Percentiles rank a stretch among this genome's conserved stretches.
Conservation (phyloP, 371 early-diverging fungal species). For the Mucor piriformis region DNA sequence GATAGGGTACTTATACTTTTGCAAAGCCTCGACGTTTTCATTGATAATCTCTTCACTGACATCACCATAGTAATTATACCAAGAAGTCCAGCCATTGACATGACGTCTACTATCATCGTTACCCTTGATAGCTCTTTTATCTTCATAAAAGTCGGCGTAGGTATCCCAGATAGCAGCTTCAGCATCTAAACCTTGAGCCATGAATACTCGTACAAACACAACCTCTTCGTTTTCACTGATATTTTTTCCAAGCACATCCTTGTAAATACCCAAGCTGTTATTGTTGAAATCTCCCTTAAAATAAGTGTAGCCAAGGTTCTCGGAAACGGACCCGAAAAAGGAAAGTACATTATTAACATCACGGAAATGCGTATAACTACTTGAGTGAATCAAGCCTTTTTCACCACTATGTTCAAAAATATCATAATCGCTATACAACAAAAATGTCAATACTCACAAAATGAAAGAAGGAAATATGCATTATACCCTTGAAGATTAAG, state of each 20-base stretch:
- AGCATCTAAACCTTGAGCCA: slow-evolving; percentile 36
- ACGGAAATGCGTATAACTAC: slow-evolving; percentile 57
- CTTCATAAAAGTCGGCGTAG: slow-evolving; percentile 45
- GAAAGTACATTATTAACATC: slow-evolving; percentile 40
- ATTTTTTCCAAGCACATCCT: slow-evolving; percentile 48
- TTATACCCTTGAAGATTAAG: slow-evolving; percentile 52
- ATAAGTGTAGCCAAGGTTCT: slow-evolving; percentile 58
- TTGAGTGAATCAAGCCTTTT: slow-evolving; percentile 58
- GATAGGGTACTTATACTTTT: slow-evolving; percentile 50
- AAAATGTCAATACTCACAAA: slow-evolving; percentile 10
- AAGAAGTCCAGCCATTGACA: slow-evolving; percentile 64
- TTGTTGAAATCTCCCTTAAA: slow-evolving; percentile 51
- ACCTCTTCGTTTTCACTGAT: slow-evolving; percentile 26
- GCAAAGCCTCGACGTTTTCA: slow-evolving; percentile 48
- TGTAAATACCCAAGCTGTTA: slow-evolving; percentile 47
- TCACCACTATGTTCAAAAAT: slow-evolving; percentile 55
- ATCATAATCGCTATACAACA: slow-evolving; percentile 54
- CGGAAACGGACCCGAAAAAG: slow-evolving; percentile 60
- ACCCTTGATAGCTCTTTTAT: slow-evolving; percentile 36
- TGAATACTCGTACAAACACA: slow-evolving; percentile 34
- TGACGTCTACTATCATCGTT: slow-evolving; percentile 30
- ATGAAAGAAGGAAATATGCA: slow-evolving; percentile 10
- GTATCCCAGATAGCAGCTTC: slow-evolving; percentile 52
- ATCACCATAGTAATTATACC: slow-evolving; percentile 64
- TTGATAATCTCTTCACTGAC: slow-evolving; percentile 54